Base-by-base conservation (phyloP, 2,329 filamentous ascomycete species). In the Xylariaceae sp. region DNA sequence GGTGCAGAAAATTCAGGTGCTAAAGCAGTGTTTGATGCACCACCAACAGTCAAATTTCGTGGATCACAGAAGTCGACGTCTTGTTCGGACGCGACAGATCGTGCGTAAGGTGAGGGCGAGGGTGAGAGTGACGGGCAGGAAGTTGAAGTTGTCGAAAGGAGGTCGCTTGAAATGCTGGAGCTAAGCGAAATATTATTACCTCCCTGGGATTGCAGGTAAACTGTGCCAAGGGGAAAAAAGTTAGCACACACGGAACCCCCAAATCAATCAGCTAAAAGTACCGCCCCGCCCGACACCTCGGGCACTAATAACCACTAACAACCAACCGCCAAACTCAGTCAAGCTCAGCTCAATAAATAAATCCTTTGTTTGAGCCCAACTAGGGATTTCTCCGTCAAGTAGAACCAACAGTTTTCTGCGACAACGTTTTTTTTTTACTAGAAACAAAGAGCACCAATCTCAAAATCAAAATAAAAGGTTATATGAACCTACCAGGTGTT, bases 11-110 rank as follows among this genome's bases (percentile, higher is more conserved):
- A 88, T 64, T 91, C 88, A 44, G 81, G 75, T 7, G 80, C 75
- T 48, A 81, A 70, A 7, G 77, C 79, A 40, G 80, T 72, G 66
- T 78, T 81, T 59, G 78, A 73, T 52, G 80, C 74, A 68, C 78
- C 81, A 23, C 76, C 76, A 41, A 96, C 90, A 19, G 90, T 96
- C 62, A 97, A 79, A 71, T 96, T 91, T 70, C 93, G 88, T 32
- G 93, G 93, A 71, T 97, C 93, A 75, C 93, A 96, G 73, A 95
- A 96, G 75, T 91, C 88, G 65, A 91, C 82, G 73, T 91, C 88
- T 64, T 83, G 80, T 69, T 91, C 89, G 1, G 86, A 86, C 44
- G 82, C 78, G 71, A 88, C 78, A 53, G 89, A 86, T 67, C 83
- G 80, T 65, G 90, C 87, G 62, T 90, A 87, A 26, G 91, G 90